These are phyloP conservation scores for Wickerhamomyces subpelliculosus DNA, from an alignment of 805 yeast species.

Conservation along the genomic window DNA sequence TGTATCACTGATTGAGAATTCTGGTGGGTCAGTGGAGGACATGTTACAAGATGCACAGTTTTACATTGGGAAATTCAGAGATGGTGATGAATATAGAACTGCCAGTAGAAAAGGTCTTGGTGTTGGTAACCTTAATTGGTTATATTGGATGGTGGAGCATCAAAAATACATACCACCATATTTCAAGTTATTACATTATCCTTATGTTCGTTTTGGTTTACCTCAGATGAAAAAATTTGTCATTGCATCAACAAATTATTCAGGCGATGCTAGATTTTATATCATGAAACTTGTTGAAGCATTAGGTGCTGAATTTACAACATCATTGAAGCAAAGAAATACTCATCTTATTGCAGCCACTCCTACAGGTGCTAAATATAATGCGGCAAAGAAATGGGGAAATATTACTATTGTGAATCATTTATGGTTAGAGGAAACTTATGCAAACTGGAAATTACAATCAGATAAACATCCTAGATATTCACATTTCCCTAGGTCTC, in stretches of 20 bases:
- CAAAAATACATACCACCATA: constrained; percentile 50
- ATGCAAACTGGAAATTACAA: constrained; percentile 48
- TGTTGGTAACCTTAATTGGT: constrained; percentile 72
- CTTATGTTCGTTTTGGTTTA: constrained; percentile 44
- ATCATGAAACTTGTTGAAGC: constrained; percentile 54
- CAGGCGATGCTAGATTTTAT: constrained; percentile 78
- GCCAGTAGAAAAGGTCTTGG: constrained; percentile 35
- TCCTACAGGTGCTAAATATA: constrained; percentile 66
- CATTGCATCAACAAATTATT: constrained; percentile 70
- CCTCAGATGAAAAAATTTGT: constrained; percentile 46
- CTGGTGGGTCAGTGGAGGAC: constrained; percentile 46
- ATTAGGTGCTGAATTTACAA: constrained; percentile 74
- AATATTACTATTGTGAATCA: constrained; percentile 60
- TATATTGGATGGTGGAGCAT: constrained; percentile 57
- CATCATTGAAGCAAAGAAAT: constrained; percentile 53
- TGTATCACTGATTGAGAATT: constrained; percentile 34
- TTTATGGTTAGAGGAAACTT: constrained; percentile 84
- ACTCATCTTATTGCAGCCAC: constrained; percentile 68
- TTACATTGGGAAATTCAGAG: constrained; percentile 57
- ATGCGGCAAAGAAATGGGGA: constrained; percentile 66
- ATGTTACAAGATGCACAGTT: constrained; percentile 29
- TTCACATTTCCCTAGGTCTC: constrained; percentile 35
- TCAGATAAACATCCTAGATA: constrained; percentile 42
- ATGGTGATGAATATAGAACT: constrained; percentile 45
- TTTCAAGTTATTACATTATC: constrained; percentile 59